A percentile compares a stretch with the other conserved stretches of the same genome.
Conservation (phyloP, 2,329 filamentous ascomycete species). For the Hymenoscyphus albidus region DNA sequence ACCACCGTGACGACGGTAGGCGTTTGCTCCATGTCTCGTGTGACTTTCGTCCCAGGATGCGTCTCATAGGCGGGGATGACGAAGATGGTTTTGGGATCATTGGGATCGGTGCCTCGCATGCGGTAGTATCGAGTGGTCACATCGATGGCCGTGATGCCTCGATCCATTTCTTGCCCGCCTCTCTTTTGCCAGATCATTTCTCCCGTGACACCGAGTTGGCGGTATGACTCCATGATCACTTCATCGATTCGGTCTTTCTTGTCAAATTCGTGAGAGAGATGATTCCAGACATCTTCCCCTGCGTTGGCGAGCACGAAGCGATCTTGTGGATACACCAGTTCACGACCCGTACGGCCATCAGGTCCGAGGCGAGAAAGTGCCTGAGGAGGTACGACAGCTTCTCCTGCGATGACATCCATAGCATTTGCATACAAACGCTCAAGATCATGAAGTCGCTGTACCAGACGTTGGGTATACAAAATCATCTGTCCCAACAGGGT, state of each 20-base stretch:
- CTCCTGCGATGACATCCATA: slow-evolving; percentile 47
- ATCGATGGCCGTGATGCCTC: slow-evolving; percentile 47
- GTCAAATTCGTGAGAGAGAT: slow-evolving; percentile 45
- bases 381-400: slow-evolving; percentile 49
- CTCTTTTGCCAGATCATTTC: slow-evolving; percentile 31
- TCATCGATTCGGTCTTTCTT: slow-evolving; percentile 36
- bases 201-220: slow-evolving; percentile 40
- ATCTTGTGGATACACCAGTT: slow-evolving; percentile 53
- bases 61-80: slow-evolving; percentile 48
- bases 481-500: slow-evolving; percentile 57
- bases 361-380: slow-evolving; percentile 51
- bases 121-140: slow-evolving; percentile 51
- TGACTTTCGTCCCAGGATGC: slow-evolving; percentile 44
- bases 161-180: slow-evolving; percentile 22
- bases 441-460: slow-evolving; percentile 53
- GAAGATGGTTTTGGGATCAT: slow-evolving; percentile 46
- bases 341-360: slow-evolving; percentile 44
- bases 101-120: slow-evolving; percentile 40
- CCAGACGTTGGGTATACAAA: slow-evolving; percentile 49
- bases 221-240: slow-evolving; percentile 38
- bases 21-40: slow-evolving; percentile 42
- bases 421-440: slow-evolving; percentile 50
- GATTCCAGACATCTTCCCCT: slow-evolving; percentile 47
- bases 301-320: slow-evolving; percentile 53
- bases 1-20: slow-evolving; percentile 39